These are phyloP conservation scores for Tolypocladium ovalisporum DNA, from an alignment of 2,329 filamentous ascomycete species.

Conservation along the genomic window DNA sequence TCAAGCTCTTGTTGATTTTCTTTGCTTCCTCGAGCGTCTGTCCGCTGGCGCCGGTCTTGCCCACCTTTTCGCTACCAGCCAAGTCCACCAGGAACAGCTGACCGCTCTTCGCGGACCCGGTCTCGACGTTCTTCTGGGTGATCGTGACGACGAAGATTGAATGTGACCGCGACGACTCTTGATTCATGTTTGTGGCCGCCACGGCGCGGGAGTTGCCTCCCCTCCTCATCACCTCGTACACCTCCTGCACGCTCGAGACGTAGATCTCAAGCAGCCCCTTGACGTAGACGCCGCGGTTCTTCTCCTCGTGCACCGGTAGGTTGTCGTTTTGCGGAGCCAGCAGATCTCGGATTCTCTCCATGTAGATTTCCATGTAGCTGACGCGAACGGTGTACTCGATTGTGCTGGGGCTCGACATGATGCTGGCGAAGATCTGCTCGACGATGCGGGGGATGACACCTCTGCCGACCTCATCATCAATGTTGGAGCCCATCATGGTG, in stretches of 20 bases:
- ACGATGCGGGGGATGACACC: slow-evolving; percentile 96
- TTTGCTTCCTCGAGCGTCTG: slow-evolving; percentile 97
- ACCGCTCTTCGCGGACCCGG: slow-evolving; percentile 88
- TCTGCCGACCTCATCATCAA: slow-evolving; percentile 77
- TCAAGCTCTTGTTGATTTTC: slow-evolving; percentile 99
- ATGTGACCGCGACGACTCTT: slow-evolving; percentile 94
- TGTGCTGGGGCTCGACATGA: slow-evolving; percentile 79
- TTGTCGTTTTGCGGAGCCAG: slow-evolving; percentile 91
- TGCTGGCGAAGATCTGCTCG: slow-evolving; percentile 94
- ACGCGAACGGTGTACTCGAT: slow-evolving; percentile 99
- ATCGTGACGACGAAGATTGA: slow-evolving; percentile 97
- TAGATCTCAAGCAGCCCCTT: slow-evolving; percentile 93
- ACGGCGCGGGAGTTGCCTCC: slow-evolving; percentile 86
- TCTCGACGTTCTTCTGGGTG: slow-evolving; percentile 95
- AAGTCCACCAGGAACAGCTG: slow-evolving; percentile 96
- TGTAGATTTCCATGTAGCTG: slow-evolving; percentile 99
- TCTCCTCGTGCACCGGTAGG: slow-evolving; percentile 94
- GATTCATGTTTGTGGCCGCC: slow-evolving; percentile 97
- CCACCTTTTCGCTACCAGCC: slow-evolving; percentile 96
- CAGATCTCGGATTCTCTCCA: slow-evolving; percentile 95
- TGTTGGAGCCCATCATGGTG: slow-evolving; percentile 76
- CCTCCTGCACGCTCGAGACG: slow-evolving; percentile 88
- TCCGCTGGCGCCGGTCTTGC: slow-evolving; percentile 94
- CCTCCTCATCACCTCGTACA: slow-evolving; percentile 92
- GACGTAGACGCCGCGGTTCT: slow-evolving; percentile 90